phyloP scores from a whole-genome alignment of 2,329 filamentous ascomycete genomes.

The Onygenales sp. region DNA sequence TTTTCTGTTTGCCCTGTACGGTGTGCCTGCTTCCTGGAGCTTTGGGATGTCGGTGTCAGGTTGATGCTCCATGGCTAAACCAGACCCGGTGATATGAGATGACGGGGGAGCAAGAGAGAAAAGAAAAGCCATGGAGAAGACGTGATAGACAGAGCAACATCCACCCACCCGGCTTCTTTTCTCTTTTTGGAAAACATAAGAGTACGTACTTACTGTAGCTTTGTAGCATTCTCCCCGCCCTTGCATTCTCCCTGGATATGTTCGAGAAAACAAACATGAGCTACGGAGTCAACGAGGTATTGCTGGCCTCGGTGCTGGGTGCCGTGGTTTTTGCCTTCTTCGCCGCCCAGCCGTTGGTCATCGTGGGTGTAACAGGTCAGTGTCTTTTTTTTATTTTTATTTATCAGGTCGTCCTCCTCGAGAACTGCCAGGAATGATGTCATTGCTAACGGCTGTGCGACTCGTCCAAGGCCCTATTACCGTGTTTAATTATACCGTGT shows the following conservation, averaged over 20 bases:
- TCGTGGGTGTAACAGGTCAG: slow-evolving; percentile 74
- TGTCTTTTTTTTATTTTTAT: background rate
- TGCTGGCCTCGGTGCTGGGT: slow-evolving; percentile 76
- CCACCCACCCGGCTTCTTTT: background rate
- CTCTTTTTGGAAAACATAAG: too few relatives aligned
- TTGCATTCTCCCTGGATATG: slow-evolving; percentile 90
- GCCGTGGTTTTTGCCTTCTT: slow-evolving; percentile 71
- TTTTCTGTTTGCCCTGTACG: too few relatives aligned
- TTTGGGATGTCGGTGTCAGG: too few relatives aligned
- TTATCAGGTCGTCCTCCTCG: slow-evolving; percentile 44
- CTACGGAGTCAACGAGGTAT: slow-evolving; percentile 83
- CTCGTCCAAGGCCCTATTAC: slow-evolving; percentile 62
- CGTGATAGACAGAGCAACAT: background rate
- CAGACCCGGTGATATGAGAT: background rate
- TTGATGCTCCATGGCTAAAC: too few relatives aligned
- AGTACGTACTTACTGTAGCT: slow-evolving; percentile 8
- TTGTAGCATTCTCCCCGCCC: slow-evolving; percentile 67
- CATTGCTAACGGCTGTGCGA: slow-evolving; percentile 44
- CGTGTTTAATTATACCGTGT: slow-evolving; percentile 90
- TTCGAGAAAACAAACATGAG: slow-evolving; percentile 76
- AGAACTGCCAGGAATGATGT: slow-evolving; percentile 48
- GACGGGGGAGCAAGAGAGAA: background rate
- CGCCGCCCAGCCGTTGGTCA: slow-evolving; percentile 76
- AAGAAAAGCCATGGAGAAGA: background rate
- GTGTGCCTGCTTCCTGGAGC: too few relatives aligned